Evolutionary conservation across 108 stramenopile genomes (phyloP).

Genomic region (Cyclotella kingstonii): DNA sequence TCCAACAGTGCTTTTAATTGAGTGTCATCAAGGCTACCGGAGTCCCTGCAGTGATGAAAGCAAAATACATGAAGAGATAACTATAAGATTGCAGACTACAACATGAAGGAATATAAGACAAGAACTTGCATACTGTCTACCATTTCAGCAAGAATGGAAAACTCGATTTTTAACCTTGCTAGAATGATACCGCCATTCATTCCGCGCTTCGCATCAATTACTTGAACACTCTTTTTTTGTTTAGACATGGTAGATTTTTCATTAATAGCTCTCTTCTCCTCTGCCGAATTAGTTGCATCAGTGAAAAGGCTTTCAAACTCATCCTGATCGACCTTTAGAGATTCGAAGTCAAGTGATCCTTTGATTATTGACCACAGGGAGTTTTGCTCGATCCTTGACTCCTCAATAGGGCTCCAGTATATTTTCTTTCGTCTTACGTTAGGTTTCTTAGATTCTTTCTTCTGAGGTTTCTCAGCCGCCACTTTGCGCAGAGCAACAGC

Average conservation of each 20-base stretch:
- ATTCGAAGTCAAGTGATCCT: constrained; percentile 57
- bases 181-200: constrained; percentile 93
- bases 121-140: constrained; percentile 76
- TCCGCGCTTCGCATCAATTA: constrained; percentile 85
- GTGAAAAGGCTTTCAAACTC: constrained; percentile 92
- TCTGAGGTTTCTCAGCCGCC: constrained; percentile 31
- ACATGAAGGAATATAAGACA: neutral
- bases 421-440: constrained; percentile 86
- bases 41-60: constrained; percentile 45
- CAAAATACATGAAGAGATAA: neutral
- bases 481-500: constrained; percentile 32
- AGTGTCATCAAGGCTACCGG: constrained; percentile 65
- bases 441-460: constrained; percentile 49
- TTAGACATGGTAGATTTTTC: constrained; percentile 42
- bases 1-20: constrained; percentile 78
- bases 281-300: constrained; percentile 65
- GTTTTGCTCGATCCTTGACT: constrained; percentile 72
- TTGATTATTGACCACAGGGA: constrained; percentile 85
- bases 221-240: constrained; percentile 81
- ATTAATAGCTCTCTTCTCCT: constrained; percentile 53
- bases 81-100: neutral
- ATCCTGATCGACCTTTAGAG: constrained; percentile 73
- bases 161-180: constrained; percentile 70
- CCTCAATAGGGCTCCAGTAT: constrained; percentile 87
- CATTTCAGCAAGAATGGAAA: constrained; percentile 60